phyloP scores from a whole-genome alignment of 257 asterid genomes.

The Orobanche coerulescens region DNA sequence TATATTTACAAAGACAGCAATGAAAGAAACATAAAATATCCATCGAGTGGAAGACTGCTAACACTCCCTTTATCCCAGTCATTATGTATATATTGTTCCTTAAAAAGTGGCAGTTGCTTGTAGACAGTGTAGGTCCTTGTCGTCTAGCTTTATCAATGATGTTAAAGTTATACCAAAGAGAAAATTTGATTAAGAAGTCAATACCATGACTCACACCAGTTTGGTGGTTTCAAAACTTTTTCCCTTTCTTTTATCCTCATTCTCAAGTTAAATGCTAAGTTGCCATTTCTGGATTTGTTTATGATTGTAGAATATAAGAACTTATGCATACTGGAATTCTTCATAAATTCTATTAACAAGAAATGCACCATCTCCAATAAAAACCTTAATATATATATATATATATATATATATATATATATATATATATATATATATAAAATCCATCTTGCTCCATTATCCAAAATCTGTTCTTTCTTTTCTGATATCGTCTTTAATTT shows the following conservation, averaged over 20 bases:
- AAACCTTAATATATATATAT: too few relatives aligned
- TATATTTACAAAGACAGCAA: background rate
- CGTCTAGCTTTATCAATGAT: background rate
- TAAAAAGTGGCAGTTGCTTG: background rate
- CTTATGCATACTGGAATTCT: too few relatives aligned
- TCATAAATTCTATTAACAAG: too few relatives aligned
- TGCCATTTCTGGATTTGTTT: conserved; percentile 16
- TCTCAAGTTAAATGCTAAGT: conserved; percentile 4
- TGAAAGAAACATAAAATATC: background rate
- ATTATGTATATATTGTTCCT: background rate
- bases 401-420: too few relatives aligned
- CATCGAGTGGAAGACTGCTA: background rate
- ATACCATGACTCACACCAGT: background rate
- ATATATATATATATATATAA: too few relatives aligned
- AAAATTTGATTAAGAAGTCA: background rate
- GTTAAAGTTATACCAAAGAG: background rate
- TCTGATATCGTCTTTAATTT: too few relatives aligned
- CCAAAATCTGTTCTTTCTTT: too few relatives aligned
- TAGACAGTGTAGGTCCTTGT: background rate
- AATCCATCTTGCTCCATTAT: too few relatives aligned
- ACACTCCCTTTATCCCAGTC: background rate
- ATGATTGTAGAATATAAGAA: conserved; percentile 40
- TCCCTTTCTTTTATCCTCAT: background rate
- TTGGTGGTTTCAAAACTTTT: conserved; percentile 5
- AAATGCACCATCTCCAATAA: too few relatives aligned